Conservation (phyloP, 208 protist species). For the Leishmania arabica region DNA sequence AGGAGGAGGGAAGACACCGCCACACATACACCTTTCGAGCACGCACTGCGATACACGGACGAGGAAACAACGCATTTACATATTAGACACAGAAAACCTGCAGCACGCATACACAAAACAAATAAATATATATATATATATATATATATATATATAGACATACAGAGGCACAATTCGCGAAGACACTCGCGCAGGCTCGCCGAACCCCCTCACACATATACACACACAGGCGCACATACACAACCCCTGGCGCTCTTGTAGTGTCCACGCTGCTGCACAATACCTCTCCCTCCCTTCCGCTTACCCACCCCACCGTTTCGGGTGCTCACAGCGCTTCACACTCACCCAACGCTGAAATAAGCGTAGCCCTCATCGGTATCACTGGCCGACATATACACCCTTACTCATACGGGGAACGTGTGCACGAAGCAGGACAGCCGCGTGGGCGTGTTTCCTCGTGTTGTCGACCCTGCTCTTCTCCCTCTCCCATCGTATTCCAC, state of each 20-base stretch:
- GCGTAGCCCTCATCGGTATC: not conserved
- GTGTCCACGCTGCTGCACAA: not conserved
- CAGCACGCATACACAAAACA: not conserved
- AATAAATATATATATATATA: not conserved
- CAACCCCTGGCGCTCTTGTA: not conserved
- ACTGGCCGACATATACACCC: not conserved
- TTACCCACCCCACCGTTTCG: not conserved
- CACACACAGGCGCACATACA: not conserved
- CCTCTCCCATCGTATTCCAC: not conserved
- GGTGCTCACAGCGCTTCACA: conserved; percentile 1
- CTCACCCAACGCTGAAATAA: not conserved
- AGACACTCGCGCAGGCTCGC: not conserved
- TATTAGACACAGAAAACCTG: not conserved
- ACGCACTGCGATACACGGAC: not conserved
- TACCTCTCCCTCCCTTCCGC: too few species aligned
- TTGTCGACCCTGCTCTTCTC: not conserved
- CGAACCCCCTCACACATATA: not conserved
- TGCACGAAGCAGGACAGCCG: not conserved
- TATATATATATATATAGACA: not conserved
- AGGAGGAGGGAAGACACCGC: not conserved
- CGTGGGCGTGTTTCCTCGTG: not conserved
- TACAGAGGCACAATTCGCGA: not conserved
- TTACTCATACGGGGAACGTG: not conserved
- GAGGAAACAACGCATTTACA: not conserved
- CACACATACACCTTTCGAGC: not conserved